phyloP scores from a whole-genome alignment of 106 monocot genomes.

The Phalaenopsis aphrodite region DNA sequence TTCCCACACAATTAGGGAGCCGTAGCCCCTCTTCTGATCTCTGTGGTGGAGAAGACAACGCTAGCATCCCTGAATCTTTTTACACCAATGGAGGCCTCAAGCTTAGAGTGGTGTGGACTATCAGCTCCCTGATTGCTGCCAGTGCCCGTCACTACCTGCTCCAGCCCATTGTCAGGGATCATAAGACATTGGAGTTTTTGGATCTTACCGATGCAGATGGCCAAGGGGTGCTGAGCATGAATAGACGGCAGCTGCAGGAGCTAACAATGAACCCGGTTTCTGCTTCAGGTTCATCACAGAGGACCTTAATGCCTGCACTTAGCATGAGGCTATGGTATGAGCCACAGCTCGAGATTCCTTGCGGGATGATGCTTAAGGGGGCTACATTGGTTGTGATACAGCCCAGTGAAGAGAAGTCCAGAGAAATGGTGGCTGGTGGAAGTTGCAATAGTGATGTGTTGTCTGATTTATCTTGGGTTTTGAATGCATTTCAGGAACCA shows the following conservation, averaged over 20 bases:
- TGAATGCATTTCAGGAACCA: constrained; percentile 75
- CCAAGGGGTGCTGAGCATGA: constrained; percentile 73
- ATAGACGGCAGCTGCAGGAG: constrained; percentile 53
- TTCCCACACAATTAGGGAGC: background rate
- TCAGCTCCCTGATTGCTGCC: constrained; percentile 88
- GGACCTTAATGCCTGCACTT: constrained; percentile 78
- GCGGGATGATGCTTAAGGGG: constrained; percentile 56
- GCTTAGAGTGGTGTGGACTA: constrained; percentile 82
- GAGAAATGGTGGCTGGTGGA: background rate
- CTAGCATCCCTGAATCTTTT: constrained; percentile 58
- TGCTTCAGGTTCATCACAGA: constrained; percentile 48
- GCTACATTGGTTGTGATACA: constrained; percentile 77
- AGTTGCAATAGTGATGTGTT: background rate
- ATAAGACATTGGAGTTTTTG: constrained; percentile 53
- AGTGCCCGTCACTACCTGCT: constrained; percentile 79
- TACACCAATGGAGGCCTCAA: constrained; percentile 64
- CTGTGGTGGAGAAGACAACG: constrained; percentile 16
- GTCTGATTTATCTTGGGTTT: constrained; percentile 36
- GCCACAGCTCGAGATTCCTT: constrained; percentile 55
- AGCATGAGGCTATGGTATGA: constrained; percentile 83
- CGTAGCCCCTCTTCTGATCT: background rate
- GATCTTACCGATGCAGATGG: constrained; percentile 69
- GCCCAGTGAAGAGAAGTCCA: constrained; percentile 37
- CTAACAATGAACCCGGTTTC: constrained; percentile 47
- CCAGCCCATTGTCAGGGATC: constrained; percentile 55